phyloP scores from a whole-genome alignment of 202 grass and related monocot species.

The Schoenoplectus tabernaemontani region DNA sequence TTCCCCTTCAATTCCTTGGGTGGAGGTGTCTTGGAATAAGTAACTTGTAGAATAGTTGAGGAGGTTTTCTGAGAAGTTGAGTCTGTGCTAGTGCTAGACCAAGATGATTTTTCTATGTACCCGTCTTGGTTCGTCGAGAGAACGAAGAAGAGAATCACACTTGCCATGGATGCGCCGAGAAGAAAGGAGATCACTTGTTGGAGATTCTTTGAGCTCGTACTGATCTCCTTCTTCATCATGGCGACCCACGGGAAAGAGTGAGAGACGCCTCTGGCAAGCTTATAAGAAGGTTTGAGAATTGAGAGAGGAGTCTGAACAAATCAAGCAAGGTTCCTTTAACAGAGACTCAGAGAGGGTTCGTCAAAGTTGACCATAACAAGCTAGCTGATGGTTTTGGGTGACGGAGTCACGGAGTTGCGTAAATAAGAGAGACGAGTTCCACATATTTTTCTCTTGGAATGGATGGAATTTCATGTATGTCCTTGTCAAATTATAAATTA shows the following conservation, averaged over 20 bases:
- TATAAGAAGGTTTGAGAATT: not conserved
- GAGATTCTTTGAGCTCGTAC: conserved; percentile 30
- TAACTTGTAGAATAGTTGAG: not conserved
- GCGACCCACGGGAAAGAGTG: not conserved
- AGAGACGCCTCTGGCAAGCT: not conserved
- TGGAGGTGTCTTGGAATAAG: not conserved
- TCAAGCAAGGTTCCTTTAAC: not conserved
- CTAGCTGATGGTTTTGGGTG: not conserved
- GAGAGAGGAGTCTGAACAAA: conserved; percentile 14
- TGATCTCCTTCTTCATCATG: conserved; percentile 32
- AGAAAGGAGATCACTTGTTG: conserved; percentile 46
- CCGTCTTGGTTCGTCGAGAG: conserved; percentile 23
- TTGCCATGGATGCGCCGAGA: conserved; percentile 41
- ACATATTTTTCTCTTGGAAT: not conserved
- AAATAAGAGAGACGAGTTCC: not conserved
- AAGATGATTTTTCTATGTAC: conserved; percentile 4
- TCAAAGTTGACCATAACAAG: conserved; percentile 6
- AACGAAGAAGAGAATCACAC: conserved; percentile 48
- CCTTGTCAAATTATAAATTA: not conserved
- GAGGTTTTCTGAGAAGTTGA: not conserved
- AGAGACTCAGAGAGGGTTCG: not conserved
- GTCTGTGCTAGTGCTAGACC: not conserved
- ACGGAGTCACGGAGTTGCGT: not conserved
- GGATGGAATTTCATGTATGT: not conserved
- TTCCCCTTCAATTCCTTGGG: not conserved